Evolutionary conservation across 495 filamentous ascomycete genomes (phyloP).

Genomic region (Pyrenula aspistea): DNA sequence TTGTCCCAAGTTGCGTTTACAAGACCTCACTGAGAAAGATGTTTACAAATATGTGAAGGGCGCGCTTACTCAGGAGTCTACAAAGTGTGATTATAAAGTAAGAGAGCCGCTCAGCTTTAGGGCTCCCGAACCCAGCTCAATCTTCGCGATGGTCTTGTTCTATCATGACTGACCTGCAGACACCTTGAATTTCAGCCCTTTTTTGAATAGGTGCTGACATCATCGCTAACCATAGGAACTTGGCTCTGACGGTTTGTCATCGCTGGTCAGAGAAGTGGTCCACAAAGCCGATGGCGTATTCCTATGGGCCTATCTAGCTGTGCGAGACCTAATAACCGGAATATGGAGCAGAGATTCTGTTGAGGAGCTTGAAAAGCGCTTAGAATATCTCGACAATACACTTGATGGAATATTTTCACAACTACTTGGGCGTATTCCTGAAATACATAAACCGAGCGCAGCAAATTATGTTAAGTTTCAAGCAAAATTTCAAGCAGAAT

Average conservation of each 20-base stretch:
- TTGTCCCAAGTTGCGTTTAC: conserved; percentile 9
- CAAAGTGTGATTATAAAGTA: too few species aligned
- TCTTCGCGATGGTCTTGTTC: too few species aligned
- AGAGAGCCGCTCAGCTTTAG: too few species aligned
- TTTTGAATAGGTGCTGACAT: too few species aligned
- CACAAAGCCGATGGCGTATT: conserved; percentile 23
- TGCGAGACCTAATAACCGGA: conserved; percentile 15
- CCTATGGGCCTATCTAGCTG: conserved; percentile 25
- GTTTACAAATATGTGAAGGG: conserved; percentile 15
- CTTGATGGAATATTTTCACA: conserved; percentile 3
- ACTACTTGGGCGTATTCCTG: neutral
- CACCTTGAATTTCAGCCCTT: too few species aligned
- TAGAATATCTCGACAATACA: conserved; percentile 14
- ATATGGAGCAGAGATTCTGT: conserved; percentile 16
- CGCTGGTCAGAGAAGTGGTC: conserved; percentile 9
- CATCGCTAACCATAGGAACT: too few species aligned
- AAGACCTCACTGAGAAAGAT: conserved; percentile 19
- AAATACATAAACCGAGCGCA: neutral
- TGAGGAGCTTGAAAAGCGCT: conserved; percentile 9
- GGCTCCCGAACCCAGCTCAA: too few species aligned
- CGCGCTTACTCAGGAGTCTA: conserved; percentile 5
- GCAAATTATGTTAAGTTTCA: neutral
- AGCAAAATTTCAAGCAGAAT: neutral
- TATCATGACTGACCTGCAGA: too few species aligned
- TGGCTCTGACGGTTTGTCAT: neutral